phyloP scores from a whole-genome alignment of 2,329 filamentous ascomycete species.

The Colletotrichum sp. region DNA sequence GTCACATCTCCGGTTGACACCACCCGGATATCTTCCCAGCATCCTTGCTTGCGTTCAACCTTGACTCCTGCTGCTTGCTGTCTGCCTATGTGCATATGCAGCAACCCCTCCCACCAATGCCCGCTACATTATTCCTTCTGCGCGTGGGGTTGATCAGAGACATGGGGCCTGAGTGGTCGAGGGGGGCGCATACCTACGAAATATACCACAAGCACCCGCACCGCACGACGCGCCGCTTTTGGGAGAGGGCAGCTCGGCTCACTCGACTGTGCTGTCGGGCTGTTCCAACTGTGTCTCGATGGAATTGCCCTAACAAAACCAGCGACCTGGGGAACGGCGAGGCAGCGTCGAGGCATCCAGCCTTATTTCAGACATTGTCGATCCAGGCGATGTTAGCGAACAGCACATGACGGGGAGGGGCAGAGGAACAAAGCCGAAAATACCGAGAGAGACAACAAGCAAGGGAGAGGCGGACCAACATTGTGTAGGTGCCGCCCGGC shows the following conservation, averaged over 20 bases:
- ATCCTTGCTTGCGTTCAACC: slow-evolving; percentile 5
- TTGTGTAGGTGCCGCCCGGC: slow-evolving; percentile 6
- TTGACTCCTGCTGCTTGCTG: not conserved
- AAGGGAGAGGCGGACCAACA: slow-evolving; percentile 7
- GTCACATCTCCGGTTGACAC: not conserved
- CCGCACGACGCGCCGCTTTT: not conserved
- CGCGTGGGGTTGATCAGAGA: slow-evolving; percentile 19
- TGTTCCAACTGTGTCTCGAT: not conserved
- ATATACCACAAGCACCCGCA: not conserved
- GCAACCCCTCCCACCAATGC: not conserved
- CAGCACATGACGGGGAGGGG: not conserved
- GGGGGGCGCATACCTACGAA: not conserved
- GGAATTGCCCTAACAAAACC: not conserved
- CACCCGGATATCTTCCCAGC: not conserved
- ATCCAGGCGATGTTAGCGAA: not conserved
- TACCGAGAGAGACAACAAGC: slow-evolving; percentile 11
- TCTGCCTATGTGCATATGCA: not conserved
- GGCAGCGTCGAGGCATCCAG: not conserved
- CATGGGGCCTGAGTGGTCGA: not conserved
- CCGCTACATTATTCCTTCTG: slow-evolving; percentile 9
- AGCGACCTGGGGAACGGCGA: not conserved
- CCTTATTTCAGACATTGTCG: not conserved
- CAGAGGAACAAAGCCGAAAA: not conserved
- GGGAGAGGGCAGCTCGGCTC: not conserved
- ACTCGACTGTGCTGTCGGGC: not conserved